Conservation (phyloP, 371 early-diverging fungal genomes). For the Mortierella sp. region DNA sequence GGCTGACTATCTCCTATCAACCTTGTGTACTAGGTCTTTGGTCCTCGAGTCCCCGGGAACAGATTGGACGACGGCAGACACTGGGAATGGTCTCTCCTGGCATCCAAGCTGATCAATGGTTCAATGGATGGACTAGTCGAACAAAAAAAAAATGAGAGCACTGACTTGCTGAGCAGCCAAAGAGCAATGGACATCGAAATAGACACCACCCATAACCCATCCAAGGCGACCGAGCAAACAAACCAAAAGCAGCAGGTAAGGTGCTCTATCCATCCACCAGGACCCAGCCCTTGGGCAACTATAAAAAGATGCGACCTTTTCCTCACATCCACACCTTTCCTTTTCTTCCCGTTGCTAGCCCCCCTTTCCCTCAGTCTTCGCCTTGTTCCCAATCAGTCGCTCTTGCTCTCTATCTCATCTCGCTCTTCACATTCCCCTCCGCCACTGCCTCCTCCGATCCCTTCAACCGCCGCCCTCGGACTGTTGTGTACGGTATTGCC, state of each 20-base stretch:
- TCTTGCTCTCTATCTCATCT: too few relatives aligned
- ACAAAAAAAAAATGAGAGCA: too few relatives aligned
- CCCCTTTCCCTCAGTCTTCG: conserved; percentile 1
- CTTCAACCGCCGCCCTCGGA: background rate
- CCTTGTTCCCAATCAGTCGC: background rate
- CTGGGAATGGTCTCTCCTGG: background rate
- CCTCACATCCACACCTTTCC: background rate
- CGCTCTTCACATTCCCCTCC: too few relatives aligned
- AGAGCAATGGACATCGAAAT: background rate
- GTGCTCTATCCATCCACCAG: conserved; percentile 15
- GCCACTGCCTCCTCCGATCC: too few relatives aligned
- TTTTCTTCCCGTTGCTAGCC: conserved; percentile 1
- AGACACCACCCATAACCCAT: background rate
- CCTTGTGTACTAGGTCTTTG: too few relatives aligned
- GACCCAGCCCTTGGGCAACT: conserved; percentile 21
- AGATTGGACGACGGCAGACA: too few relatives aligned
- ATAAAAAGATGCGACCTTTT: conserved; percentile 26
- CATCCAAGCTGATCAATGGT: too few relatives aligned
- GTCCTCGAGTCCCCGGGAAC: too few relatives aligned
- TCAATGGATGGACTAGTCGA: too few relatives aligned
- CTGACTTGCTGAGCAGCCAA: too few relatives aligned
- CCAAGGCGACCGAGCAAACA: background rate
- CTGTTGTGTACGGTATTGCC: background rate
- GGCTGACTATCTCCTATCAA: too few relatives aligned
- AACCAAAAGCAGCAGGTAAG: conserved; percentile 1